Evolutionary conservation across 23 red algal genomes (phyloP).

Genomic region (Chondrus crispus): DNA sequence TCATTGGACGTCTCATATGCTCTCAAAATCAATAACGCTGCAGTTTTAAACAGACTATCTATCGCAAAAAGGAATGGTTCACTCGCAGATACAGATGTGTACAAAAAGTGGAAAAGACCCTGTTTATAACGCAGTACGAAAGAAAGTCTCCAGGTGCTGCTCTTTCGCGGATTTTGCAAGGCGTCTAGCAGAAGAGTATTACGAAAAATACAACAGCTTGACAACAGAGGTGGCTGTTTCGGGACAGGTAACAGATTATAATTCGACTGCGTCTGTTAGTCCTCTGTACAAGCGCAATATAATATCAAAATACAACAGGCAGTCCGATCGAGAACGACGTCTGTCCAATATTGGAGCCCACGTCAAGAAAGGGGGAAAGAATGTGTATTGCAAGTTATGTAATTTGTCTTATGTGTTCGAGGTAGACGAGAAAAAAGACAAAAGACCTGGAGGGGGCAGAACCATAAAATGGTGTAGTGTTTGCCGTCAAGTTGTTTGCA

Average conservation of each 20-base stretch:
- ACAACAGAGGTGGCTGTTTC: no score
- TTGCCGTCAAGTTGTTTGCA: not conserved
- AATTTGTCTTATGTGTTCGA: not conserved
- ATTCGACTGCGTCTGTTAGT: no score
- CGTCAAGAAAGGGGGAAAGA: not conserved
- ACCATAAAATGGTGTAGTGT: not conserved
- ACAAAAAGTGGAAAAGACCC: not conserved
- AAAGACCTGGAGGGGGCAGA: not conserved
- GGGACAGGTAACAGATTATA: no score
- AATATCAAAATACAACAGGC: constrained; percentile 21
- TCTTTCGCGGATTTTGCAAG: not conserved
- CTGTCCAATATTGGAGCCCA: not conserved
- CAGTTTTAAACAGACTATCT: not conserved
- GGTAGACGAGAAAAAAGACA: not conserved
- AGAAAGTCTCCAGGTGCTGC: not conserved
- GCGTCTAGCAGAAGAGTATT: not conserved
- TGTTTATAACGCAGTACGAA: not conserved
- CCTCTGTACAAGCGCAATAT: not conserved
- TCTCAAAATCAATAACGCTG: not conserved
- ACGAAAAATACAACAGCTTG: no score
- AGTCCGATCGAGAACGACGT: not conserved
- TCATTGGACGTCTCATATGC: not conserved
- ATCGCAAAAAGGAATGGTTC: not conserved
- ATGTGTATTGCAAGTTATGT: not conserved
- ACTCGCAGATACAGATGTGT: not conserved